phyloP scores from a whole-genome alignment of 2,329 filamentous ascomycete genomes.

The Colletotrichum abscissum region DNA sequence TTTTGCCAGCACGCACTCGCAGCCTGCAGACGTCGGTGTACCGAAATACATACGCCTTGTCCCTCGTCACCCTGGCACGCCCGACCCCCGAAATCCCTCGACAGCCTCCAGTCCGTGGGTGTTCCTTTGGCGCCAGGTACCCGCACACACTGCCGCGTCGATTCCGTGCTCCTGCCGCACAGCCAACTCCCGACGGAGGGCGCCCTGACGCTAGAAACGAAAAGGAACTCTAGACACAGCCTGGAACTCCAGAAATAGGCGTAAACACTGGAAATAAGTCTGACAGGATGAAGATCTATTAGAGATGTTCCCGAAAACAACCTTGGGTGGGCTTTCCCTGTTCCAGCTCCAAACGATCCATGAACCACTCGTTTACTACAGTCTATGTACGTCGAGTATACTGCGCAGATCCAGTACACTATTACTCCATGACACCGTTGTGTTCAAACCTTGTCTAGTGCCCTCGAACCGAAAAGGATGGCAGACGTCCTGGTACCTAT shows the following conservation, averaged over 20 bases:
- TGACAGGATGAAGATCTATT: background rate
- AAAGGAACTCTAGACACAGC: conserved; percentile 24
- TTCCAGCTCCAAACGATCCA: conserved; percentile 18
- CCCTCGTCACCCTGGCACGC: background rate
- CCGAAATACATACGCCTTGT: background rate
- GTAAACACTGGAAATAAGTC: conserved; percentile 5
- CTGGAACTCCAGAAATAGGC: conserved; percentile 15
- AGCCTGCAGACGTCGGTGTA: background rate
- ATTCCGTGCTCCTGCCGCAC: conserved; percentile 1
- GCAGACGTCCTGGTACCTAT: conserved; percentile 3
- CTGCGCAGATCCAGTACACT: background rate
- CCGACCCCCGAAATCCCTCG: conserved; percentile 10
- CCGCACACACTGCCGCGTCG: conserved; percentile 21
- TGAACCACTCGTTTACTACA: background rate
- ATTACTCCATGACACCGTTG: background rate
- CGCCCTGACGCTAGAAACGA: conserved; percentile 25
- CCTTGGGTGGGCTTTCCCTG: conserved; percentile 9
- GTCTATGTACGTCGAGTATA: no score
- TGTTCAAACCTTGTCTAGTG: conserved; percentile 5
- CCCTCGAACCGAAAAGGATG: conserved; percentile 15
- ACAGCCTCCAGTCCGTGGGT: conserved; percentile 22
- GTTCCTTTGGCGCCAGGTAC: conserved; percentile 25
- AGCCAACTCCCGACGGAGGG: background rate
- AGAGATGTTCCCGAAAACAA: conserved; percentile 14
- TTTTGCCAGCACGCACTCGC: conserved; percentile 18